Conservation (phyloP, 139 green algal genomes). For the Micromonas commoda region DNA sequence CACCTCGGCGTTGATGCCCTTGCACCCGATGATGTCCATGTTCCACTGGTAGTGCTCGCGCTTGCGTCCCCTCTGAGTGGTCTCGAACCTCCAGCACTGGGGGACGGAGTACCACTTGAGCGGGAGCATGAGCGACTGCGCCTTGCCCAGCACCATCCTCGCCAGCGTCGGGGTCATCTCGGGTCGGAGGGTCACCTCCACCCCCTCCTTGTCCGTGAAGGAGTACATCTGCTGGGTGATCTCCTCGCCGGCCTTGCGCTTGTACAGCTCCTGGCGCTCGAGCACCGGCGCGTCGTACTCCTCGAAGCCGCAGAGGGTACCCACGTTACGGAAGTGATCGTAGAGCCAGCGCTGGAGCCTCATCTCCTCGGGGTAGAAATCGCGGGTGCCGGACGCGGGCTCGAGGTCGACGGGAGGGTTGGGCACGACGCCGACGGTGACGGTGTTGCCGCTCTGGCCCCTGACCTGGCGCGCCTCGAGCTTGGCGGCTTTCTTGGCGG, state of each 20-base stretch:
- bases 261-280: constrained; percentile 93
- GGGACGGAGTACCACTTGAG: constrained; percentile 94
- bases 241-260: constrained; percentile 95
- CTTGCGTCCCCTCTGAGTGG: constrained; percentile 79
- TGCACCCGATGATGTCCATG: constrained; percentile 91
- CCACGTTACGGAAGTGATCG: constrained; percentile 37
- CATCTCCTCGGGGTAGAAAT: constrained; percentile 94
- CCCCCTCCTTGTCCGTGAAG: constrained; percentile 93
- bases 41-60: constrained; percentile 99
- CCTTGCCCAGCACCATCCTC: constrained; percentile 44
- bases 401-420: constrained; percentile 48
- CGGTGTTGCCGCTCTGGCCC: neutral
- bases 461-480: neutral
- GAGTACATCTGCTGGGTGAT: constrained; percentile 97
- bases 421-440: neutral
- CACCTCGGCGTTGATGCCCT: constrained; percentile 81
- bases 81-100: constrained; percentile 96
- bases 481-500: constrained; percentile 1
- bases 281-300: constrained; percentile 91
- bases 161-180: constrained; percentile 91
- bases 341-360: constrained; percentile 88
- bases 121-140: constrained; percentile 59
- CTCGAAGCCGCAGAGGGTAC: constrained; percentile 77
- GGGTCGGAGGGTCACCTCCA: constrained; percentile 80
- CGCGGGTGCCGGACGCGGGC: constrained; percentile 68